Evolutionary conservation across 352 stramenopile species (phyloP), one percentile per base, ranked within the genome.

Genomic region (Pythium pyrilobum): DNA sequence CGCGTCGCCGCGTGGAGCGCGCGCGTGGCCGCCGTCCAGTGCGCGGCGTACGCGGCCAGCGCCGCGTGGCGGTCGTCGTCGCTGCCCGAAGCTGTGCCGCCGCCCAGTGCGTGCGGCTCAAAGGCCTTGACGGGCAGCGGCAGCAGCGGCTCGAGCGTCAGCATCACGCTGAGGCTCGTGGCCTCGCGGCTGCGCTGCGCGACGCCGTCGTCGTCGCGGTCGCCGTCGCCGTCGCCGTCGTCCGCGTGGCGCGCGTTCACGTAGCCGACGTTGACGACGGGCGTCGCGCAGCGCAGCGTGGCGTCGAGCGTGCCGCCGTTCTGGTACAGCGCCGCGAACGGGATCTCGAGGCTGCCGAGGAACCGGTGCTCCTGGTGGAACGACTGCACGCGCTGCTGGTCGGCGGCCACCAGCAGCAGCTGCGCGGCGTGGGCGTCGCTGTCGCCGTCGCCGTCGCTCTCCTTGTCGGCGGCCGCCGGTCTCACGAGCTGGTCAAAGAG

Each of bases 401-500:
- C 62, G 31, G 70, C 56, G 31, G 10, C 5, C 31, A 36, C 31
- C 31, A 71, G 59, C 56, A 69, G 69, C 12, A 68, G 62, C 21
- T 73, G 51, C 36, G 12, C 28, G 5, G 52, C 58, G 23, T 38
- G 52, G 48, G 59, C 33, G 7, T 15, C 25, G 0, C 10, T 6
- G 2, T 6, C 44, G n/a, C 12, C 49, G 28, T 28, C 37, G 11
- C 55, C 54, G n/a, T 64, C 43, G 28, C 42, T 62, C 37, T 0
- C 60, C 53, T 54, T 25, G 7, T 55, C 44, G 9, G 25, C 46
- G 12, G 23, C 37, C 7, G 34, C 59, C 0, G 55, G 34, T 16
- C 72, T 50, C 11, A 89, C 76, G 16, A 96, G 73, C 48, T 93
- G 82, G 66, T 98, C 92, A 64, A 97, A 97, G 23, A 98, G 58